These are phyloP conservation scores for Aspergillus affinis DNA, from an alignment of 495 filamentous ascomycete genomes.

Conservation along the genomic window DNA sequence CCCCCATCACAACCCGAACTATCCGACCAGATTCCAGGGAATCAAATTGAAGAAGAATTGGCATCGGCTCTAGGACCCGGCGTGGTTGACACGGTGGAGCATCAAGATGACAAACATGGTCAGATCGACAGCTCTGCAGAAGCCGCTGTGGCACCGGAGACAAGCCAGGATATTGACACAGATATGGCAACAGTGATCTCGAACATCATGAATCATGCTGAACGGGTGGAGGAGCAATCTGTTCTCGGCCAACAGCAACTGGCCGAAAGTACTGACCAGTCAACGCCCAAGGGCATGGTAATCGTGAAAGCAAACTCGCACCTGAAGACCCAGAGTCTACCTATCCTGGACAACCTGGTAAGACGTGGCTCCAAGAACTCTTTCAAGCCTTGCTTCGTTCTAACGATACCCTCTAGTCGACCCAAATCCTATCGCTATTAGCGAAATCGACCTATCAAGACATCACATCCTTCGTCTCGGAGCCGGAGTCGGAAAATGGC, in stretches of 20 bases:
- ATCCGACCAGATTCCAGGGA: slow-evolving; percentile 29
- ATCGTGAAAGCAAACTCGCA: slow-evolving; percentile 56
- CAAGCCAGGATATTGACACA: slow-evolving; percentile 26
- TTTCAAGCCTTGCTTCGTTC: neutral
- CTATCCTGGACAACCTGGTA: slow-evolving; percentile 73
- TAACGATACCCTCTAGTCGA: slow-evolving; percentile 50
- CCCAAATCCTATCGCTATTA: slow-evolving; percentile 67
- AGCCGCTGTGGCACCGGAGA: slow-evolving; percentile 19
- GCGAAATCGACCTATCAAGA: slow-evolving; percentile 69
- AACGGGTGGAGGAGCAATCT: slow-evolving; percentile 46
- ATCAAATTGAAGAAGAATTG: slow-evolving; percentile 46
- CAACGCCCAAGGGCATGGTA: slow-evolving; percentile 37
- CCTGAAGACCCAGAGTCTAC: slow-evolving; percentile 66
- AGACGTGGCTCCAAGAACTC: slow-evolving; percentile 14
- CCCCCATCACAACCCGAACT: slow-evolving; percentile 18
- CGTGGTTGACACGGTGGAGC: slow-evolving; percentile 31
- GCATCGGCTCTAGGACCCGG: slow-evolving; percentile 37
- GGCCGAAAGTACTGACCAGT: slow-evolving; percentile 29
- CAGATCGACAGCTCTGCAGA: slow-evolving; percentile 22
- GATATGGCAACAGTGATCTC: slow-evolving; percentile 42
- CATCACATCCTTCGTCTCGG: slow-evolving; percentile 70
- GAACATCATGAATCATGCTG: slow-evolving; percentile 50
- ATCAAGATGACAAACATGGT: slow-evolving; percentile 15
- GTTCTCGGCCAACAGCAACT: slow-evolving; percentile 40
- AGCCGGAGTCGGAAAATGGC: slow-evolving; percentile 70